Evolutionary conservation across 202 grass and related monocot species (phyloP), one percentile per base, ranked within the genome.

Genomic region (Saccharum hybrid): DNA sequence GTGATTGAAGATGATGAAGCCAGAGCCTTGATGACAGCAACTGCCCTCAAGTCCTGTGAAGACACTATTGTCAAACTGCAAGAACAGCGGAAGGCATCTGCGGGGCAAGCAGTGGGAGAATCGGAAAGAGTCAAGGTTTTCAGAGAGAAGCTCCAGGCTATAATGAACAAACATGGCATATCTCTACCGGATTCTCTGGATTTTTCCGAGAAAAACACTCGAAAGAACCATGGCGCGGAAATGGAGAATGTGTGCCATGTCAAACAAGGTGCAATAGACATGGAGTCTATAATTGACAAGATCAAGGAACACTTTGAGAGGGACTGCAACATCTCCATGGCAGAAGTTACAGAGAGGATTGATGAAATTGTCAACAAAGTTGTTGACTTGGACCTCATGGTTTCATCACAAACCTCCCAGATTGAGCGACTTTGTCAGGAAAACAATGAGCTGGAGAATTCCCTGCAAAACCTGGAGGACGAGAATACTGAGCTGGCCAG

Each of bases 1-100:
- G 83, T 96, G 75, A 95, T 98, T 5, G 93, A 98, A 81, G 93
- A 98, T 21, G 85, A 98, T 23, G 93, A 98, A 61, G 96, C 91
- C 36, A 85, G 96, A 18, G 93, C 96, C 45, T 68, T 95, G 69
- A 96, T 98, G 96, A 94, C 93, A 22, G 86, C 89, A 18, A 92
- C 91, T 4, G 93, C 93, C 22, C 93, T 98, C 28, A 94, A 98
- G 83, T 96, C 96, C 38, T 98, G 91, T 16, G 89, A 98, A 74
- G 89, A 98, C 43, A 92, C 91, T 18, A 93, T 98, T 64, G 23
- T 96, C 10, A 92, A 67, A 39, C 83, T 95, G 63, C 90, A 93
- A 54, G 96, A 98, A 73, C 92, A 92, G 41, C 85, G 83, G 2
- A 95, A 86, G 77, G 73, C 94, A 9, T 90, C 91, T 18, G 40